phyloP scores from a whole-genome alignment of 345 rosid species.

The Pugionium cornutum region DNA sequence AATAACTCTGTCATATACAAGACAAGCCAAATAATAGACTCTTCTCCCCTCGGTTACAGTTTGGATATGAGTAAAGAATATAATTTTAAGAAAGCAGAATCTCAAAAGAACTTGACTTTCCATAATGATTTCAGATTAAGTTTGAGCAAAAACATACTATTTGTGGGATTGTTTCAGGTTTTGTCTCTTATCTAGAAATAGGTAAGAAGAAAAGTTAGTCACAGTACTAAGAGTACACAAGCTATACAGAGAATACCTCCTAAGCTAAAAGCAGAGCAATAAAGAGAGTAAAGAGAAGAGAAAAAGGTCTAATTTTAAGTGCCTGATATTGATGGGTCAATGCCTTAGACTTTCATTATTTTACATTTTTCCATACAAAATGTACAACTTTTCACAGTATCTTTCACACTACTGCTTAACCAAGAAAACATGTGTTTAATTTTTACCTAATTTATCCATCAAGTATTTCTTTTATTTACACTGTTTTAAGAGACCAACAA shows the following conservation, averaged over 20 bases:
- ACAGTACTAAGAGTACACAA: conserved; percentile 40
- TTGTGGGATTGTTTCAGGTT: conserved; percentile 40
- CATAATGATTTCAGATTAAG: conserved; percentile 44
- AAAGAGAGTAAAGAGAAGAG: conserved; percentile 22
- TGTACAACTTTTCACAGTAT: conserved; percentile 38
- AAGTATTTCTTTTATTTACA: too few species aligned
- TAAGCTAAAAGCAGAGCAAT: conserved; percentile 36
- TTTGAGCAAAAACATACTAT: conserved; percentile 39
- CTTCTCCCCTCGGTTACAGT: conserved; percentile 25
- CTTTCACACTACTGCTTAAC: conserved; percentile 48
- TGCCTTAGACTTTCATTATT: conserved; percentile 29
- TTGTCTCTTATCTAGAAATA: conserved; percentile 37
- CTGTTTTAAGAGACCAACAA: not conserved
- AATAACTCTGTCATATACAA: too few species aligned
- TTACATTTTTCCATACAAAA: conserved; percentile 19
- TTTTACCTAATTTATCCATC: too few species aligned
- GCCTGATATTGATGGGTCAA: conserved; percentile 76
- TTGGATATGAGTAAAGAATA: conserved; percentile 21
- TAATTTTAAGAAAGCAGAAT: conserved; percentile 29
- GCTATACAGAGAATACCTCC: conserved; percentile 19
- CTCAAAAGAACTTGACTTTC: conserved; percentile 37
- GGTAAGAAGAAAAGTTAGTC: conserved; percentile 33
- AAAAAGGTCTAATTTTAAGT: conserved; percentile 53
- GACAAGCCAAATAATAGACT: conserved; percentile 13
- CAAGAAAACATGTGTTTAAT: conserved; percentile 25